Evolutionary conservation across 2,329 filamentous ascomycete genomes (phyloP).

Genomic region (Alternaria infectoria): DNA sequence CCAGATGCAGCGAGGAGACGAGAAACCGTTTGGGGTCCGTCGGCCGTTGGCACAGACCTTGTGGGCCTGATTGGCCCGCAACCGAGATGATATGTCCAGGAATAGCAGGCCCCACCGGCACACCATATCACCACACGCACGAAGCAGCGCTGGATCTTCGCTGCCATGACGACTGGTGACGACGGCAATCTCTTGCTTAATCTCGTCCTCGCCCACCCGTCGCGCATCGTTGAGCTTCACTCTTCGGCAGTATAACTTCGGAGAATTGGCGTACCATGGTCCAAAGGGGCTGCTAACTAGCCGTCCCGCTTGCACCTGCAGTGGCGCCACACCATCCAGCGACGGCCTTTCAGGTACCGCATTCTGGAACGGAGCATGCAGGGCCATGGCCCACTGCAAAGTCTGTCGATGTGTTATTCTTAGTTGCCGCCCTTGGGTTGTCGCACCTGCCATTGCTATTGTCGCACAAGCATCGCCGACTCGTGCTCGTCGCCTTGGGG

Average conservation of each 20-base stretch:
- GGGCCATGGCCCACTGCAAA: conserved; percentile 1
- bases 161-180: neutral
- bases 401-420: conserved; percentile 5
- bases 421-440: conserved; percentile 2
- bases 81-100: conserved; percentile 22
- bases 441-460: conserved; percentile 3
- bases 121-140: neutral
- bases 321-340: conserved; percentile 9
- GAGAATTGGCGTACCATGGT: conserved; percentile 8
- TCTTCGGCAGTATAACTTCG: neutral
- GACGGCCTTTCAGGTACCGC: conserved; percentile 1
- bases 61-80: conserved; percentile 14
- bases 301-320: conserved; percentile 10
- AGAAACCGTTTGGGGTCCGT: conserved; percentile 3
- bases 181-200: neutral
- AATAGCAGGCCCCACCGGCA: conserved; percentile 15
- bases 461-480: neutral
- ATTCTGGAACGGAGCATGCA: conserved; percentile 15
- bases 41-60: conserved; percentile 1
- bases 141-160: neutral
- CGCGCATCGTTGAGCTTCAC: neutral
- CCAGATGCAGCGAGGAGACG: conserved; percentile 6
- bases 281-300: neutral
- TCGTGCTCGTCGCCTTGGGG: neutral
- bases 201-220: neutral